Conservation (phyloP, 139 green algal species). For the Marvania coccoides region DNA sequence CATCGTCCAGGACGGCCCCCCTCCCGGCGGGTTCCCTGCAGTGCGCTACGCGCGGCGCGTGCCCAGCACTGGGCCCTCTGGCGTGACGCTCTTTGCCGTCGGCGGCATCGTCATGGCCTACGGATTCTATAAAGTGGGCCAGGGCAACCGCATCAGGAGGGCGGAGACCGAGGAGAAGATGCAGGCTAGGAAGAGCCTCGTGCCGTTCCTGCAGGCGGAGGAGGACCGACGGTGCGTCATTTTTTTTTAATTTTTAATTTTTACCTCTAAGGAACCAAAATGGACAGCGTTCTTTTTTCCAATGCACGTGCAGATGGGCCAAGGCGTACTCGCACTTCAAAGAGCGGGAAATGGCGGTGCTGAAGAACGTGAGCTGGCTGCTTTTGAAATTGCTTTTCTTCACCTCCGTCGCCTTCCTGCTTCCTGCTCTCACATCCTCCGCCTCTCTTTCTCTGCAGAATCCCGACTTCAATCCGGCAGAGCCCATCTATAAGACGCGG, state of each 20-base stretch:
- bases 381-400: neutral
- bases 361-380: slow-evolving; percentile 54
- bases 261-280: neutral
- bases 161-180: slow-evolving; percentile 42
- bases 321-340: slow-evolving; percentile 27
- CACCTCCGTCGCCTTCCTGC: too few species aligned
- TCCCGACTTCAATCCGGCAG: slow-evolving; percentile 47
- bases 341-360: slow-evolving; percentile 52
- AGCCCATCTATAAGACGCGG: slow-evolving; percentile 50
- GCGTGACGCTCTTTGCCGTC: slow-evolving; percentile 78
- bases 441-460: slow-evolving; percentile 30
- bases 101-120: slow-evolving; percentile 70
- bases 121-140: slow-evolving; percentile 75
- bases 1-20: slow-evolving; percentile 79
- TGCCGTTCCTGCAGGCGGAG: slow-evolving; percentile 70
- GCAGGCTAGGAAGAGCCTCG: slow-evolving; percentile 31
- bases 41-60: slow-evolving; percentile 80
- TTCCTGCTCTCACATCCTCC: neutral
- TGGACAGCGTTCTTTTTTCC: neutral
- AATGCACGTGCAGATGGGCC: slow-evolving; percentile 40
- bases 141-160: slow-evolving; percentile 41
- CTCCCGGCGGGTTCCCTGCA: slow-evolving; percentile 80
- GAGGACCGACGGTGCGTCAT: slow-evolving; percentile 54
- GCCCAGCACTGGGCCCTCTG: slow-evolving; percentile 76
- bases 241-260: neutral